A percentile compares a stretch with the other conserved stretches of the same genome.
These are phyloP conservation scores for Vitis labrusca DNA, from an alignment of 164 flowering plant species.

Conservation along the genomic window DNA sequence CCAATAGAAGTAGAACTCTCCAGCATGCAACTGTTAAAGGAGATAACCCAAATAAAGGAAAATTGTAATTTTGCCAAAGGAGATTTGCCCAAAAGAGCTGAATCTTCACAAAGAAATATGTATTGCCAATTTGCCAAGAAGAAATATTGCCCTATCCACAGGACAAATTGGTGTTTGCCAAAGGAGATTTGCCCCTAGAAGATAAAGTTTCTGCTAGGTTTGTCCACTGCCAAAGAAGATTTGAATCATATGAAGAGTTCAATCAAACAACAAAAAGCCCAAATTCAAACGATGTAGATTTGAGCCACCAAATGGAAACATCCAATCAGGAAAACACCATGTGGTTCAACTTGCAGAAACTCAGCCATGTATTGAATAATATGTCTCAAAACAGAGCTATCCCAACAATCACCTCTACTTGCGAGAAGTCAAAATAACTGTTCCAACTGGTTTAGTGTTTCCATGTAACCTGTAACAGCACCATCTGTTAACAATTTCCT, in stretches of 20 bases:
- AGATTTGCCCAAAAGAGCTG: constrained; percentile 53
- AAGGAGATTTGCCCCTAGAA: constrained; percentile 34
- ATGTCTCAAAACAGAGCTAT: not conserved
- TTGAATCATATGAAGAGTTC: constrained; percentile 10
- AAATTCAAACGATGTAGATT: not conserved
- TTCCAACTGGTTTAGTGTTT: constrained; percentile 12
- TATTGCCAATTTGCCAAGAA: constrained; percentile 11
- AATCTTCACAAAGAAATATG: constrained; percentile 1
- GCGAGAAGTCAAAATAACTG: constrained; percentile 15
- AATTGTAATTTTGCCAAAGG: constrained; percentile 50
- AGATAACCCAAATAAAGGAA: constrained; percentile 21
- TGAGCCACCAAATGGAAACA: constrained; percentile 9
- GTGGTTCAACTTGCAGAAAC: not conserved
- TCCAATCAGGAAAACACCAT: not conserved
- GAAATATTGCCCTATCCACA: constrained; percentile 7
- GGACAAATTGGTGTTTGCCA: constrained; percentile 6
- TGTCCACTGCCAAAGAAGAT: constrained; percentile 24
- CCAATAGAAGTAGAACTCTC: constrained; percentile 4
- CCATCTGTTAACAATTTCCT: constrained; percentile 7
- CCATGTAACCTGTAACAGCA: constrained; percentile 29
- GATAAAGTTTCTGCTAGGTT: not conserved
- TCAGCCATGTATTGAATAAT: not conserved
- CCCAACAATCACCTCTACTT: constrained; percentile 7
- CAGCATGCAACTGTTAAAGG: constrained; percentile 19
- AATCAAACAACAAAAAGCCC: constrained; percentile 5